phyloP scores from a whole-genome alignment of 371 early-diverging fungal species.

The Syncephalastrum sp. region DNA sequence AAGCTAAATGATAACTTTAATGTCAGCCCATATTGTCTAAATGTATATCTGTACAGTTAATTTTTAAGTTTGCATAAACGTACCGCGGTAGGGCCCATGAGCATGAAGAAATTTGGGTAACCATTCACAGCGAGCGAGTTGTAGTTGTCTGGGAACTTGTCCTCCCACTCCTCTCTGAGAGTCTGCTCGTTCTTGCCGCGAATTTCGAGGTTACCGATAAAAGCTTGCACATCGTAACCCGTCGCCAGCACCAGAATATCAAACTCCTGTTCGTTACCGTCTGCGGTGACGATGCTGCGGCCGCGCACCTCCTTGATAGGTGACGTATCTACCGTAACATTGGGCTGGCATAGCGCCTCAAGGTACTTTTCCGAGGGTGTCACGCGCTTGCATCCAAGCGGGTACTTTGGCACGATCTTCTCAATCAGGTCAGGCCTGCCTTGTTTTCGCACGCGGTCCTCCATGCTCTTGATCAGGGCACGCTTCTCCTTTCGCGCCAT shows the following conservation, averaged over 20 bases:
- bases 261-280: slow-evolving; percentile 22
- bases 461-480: slow-evolving; percentile 2
- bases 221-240: slow-evolving; percentile 27
- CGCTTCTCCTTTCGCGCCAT: neutral
- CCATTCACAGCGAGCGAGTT: slow-evolving; percentile 23
- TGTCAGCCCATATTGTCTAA: too few species aligned
- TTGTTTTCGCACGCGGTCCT: slow-evolving; percentile 3
- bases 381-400: slow-evolving; percentile 30
- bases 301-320: slow-evolving; percentile 18
- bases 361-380: slow-evolving; percentile 22
- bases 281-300: slow-evolving; percentile 17
- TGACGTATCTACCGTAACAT: slow-evolving; percentile 19
- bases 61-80: too few species aligned
- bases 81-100: slow-evolving; percentile 32
- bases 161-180: slow-evolving; percentile 20
- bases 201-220: slow-evolving; percentile 25
- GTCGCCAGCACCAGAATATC: slow-evolving; percentile 32
- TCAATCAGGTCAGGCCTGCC: slow-evolving; percentile 20
- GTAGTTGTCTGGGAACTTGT: slow-evolving; percentile 28
- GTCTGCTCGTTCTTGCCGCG: slow-evolving; percentile 17
- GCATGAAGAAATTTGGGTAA: slow-evolving; percentile 45
- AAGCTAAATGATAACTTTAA: neutral
- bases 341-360: slow-evolving; percentile 16
- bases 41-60: neutral
- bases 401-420: slow-evolving; percentile 16